Base-by-base conservation (phyloP, 2,329 filamentous ascomycete genomes). In the Cordyceps farinosa region DNA sequence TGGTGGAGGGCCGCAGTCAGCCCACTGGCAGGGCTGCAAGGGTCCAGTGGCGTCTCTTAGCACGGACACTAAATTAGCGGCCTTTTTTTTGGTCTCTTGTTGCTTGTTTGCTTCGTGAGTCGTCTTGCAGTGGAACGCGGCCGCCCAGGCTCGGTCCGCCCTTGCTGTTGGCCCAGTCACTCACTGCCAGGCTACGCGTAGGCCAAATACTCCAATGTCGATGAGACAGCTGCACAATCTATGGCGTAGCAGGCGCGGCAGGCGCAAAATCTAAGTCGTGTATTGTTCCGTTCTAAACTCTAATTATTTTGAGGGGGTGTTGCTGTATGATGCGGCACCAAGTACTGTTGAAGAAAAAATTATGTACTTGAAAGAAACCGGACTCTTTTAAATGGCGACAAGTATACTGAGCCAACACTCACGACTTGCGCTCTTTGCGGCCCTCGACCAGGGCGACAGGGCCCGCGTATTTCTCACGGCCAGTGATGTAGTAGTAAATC, bases 361-460 rank as follows among this genome's bases (percentile, higher is more conserved):
- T 30, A 13, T 13, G 29, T 30, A 29, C 17, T 15, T 50, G 6
- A 48, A 32, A 15, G 3, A 7, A 15, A 40, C 13, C 17, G 29
- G 47, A 6, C 8, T 27, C 29, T 50, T 27, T 13, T 30, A 11
- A 1, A 30, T 17, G 11, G 8, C 47, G 5, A 29, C 29, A 30
- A 29, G 29, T 15, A 30, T 29, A 32, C 22, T 22, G 22, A 22
- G 2, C 9, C 17, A 15, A 3, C 34, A 15, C 34, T 48, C n/a
- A 61, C 17, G 29, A 47, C 29, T 53, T 5, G 50, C 54, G 58
- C 47, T 54, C 48, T 40, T 61, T 67, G 32, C 64, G 53, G 22
- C 60, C 66, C 45, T 66, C 64, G 2, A 64, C 61, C 8, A 64
- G 53, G 13, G 42, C 38, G 11, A 67, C 66, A 6, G 66, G 64